A percentile compares a stretch with the other conserved stretches of the same genome.
These are phyloP conservation scores for Penicilliopsis zonata DNA, from an alignment of 495 filamentous ascomycete genomes.

Conservation along the genomic window DNA sequence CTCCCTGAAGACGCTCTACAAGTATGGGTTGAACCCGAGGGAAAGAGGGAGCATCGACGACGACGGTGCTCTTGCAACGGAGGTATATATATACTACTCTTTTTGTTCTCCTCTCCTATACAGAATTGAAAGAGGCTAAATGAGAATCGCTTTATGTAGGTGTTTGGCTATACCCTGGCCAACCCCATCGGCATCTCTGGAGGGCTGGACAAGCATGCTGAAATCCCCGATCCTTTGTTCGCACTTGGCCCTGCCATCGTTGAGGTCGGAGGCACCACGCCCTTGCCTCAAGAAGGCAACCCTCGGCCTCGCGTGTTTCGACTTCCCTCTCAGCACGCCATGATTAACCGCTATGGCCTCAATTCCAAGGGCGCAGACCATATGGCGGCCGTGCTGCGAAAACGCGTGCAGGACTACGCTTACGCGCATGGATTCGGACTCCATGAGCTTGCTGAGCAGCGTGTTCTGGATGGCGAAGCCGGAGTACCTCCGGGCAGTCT, in stretches of 20 bases:
- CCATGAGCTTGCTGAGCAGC: slow-evolving; percentile 49
- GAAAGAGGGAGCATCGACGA: slow-evolving; percentile 52
- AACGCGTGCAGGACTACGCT: slow-evolving; percentile 67
- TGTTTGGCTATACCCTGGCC: slow-evolving; percentile 67
- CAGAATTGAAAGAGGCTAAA: background rate
- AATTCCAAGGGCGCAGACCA: slow-evolving; percentile 83
- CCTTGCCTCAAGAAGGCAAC: slow-evolving; percentile 76
- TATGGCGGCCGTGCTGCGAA: slow-evolving; percentile 67
- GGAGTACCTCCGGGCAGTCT: slow-evolving; percentile 63
- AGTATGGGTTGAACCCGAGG: slow-evolving; percentile 52
- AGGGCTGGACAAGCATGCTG: slow-evolving; percentile 87
- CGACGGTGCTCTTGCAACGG: slow-evolving; percentile 38
- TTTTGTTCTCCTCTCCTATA: background rate
- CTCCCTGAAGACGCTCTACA: slow-evolving; percentile 42
- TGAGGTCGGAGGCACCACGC: slow-evolving; percentile 85
- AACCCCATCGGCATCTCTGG: slow-evolving; percentile 90
- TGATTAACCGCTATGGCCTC: slow-evolving; percentile 93
- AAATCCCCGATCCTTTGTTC: slow-evolving; percentile 72
- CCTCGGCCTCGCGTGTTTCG: slow-evolving; percentile 79
- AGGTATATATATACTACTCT: slow-evolving; percentile 32
- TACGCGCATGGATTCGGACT: slow-evolving; percentile 52
- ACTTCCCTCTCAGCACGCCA: slow-evolving; percentile 61
- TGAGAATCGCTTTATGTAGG: slow-evolving; percentile 17
- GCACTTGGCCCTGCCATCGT: slow-evolving; percentile 71
- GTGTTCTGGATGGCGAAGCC: slow-evolving; percentile 59